Base-by-base conservation (phyloP, 768 basidiomycete genomes). In the Hebeloma cylindrosporum region DNA sequence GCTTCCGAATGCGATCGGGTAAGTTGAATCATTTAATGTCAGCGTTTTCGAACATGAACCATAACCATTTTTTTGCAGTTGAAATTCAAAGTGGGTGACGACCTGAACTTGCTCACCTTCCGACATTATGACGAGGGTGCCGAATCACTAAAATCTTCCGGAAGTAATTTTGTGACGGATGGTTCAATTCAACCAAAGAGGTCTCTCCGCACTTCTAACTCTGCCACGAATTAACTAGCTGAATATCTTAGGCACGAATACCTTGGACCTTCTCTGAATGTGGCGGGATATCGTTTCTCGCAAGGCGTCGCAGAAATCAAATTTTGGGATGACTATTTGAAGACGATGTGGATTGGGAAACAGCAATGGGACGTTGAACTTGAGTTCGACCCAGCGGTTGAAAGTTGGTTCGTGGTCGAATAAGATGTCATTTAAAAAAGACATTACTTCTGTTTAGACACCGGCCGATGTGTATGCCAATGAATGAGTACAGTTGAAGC, bases 141-240 rank as follows among this genome's bases (percentile, higher is more conserved):
- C 23, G 42, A 43, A 14, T 27, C 21, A 16, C 33, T 25, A 23
- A 26, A n/a, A 33, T 43, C 33, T 43, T 14, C 22, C n/a, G 27
- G 13, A 13, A 31, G 7, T n/a, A 28, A 36, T 21, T 36, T 25
- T 26, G 43, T 27, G 9, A 26, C 43, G 3, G 43, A 45, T 7
- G 34, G 33, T 3, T 16, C 34, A 29, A 36, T 45, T 14, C 43
- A 36, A 16, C 43, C 43, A 7, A 36, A 45, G 18, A 45, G 43
- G 35, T 36, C 25, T 26, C 14, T 21, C 9, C 2, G 13, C 5
- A 9, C 13, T 31, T 18, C n/a, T 21, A 20, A 16, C 9, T 39
- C 4, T 21, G 11, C 7, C 10, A 26, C 14, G 28, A 32, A 20
- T 18, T 6, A 7, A 11, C n/a, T 14, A 13, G 13, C 17, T 13